Percentiles rank a stretch among this genome's conserved stretches.
These are phyloP conservation scores for Sonneratia alba DNA, from an alignment of 345 rosid species.

Conservation along the genomic window DNA sequence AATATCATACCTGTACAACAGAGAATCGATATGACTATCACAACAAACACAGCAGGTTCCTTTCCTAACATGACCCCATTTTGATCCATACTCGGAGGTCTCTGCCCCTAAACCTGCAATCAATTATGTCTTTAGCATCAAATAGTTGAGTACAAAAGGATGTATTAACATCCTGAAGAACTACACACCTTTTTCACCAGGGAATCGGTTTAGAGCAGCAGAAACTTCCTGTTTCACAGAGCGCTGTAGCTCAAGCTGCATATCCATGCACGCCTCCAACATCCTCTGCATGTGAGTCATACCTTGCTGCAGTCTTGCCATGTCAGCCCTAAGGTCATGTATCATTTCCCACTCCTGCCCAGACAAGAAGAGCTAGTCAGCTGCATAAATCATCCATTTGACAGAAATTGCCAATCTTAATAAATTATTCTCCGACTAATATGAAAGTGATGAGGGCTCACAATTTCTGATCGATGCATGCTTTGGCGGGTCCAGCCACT, in stretches of 20 bases:
- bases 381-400: background rate
- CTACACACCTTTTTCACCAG: slow-evolving; percentile 56
- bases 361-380: background rate
- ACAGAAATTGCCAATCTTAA: too few relatives aligned
- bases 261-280: slow-evolving; percentile 98
- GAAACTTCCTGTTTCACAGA: slow-evolving; percentile 98
- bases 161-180: background rate
- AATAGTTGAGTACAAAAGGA: background rate
- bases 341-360: slow-evolving; percentile 92
- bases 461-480: slow-evolving; percentile 86
- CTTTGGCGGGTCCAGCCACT: slow-evolving; percentile 80
- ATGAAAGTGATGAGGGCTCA: slow-evolving; percentile 27
- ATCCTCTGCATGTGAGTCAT: slow-evolving; percentile 99
- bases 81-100: slow-evolving; percentile 86
- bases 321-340: slow-evolving; percentile 84
- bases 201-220: slow-evolving; percentile 81
- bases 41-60: slow-evolving; percentile 98
- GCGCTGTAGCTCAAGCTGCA: slow-evolving; percentile 97
- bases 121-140: background rate
- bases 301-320: slow-evolving; percentile 90
- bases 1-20: slow-evolving; percentile 64
- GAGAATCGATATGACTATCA: slow-evolving; percentile 88
- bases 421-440: background rate
- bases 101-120: slow-evolving; percentile 48
- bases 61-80: slow-evolving; percentile 84